Evolutionary conservation across 495 filamentous ascomycete species (phyloP), one percentile per base, ranked within the genome.

Genomic region (Achaetomiella virescens): DNA sequence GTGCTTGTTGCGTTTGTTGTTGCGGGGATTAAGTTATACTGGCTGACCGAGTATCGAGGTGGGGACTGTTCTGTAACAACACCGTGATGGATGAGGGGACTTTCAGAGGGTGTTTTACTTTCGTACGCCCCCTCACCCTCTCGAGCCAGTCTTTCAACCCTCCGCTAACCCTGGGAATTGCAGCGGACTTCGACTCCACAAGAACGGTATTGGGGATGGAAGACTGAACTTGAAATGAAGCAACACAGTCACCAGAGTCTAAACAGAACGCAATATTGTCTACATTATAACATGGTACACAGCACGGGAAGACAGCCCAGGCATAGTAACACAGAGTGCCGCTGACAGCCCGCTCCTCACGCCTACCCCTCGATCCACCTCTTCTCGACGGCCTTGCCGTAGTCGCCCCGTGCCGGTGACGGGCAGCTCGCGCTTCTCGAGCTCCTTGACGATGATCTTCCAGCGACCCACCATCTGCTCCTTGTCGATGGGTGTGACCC

Each of bases 371-470:
- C 36, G 47, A 62, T 36, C 68, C 68, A 71, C 33, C 54, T 67
- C 57, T 42, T 61, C 57, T 71, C 68, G 40, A 66, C 49, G 10
- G 65, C 27, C 59, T 61, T 57, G 41, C 56, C 49, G 48, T 61
- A 48, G 35, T 48, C 50, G 41, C 55, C n/a, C 63, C n/a, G 66
- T 68, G 20, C 78, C 76, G 11, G 58, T 61, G 10, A 75, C 67
- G 35, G 77, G 78, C 25, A 90, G 70, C 6, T 82, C 83, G 48
- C 83, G 74, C 59, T 79, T 74, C 63, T 79, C 71, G 40, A 95
- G 77, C 72, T 87, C 86, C 65, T 81, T 66, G 64, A 88, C 81
- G 64, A 95, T 90, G 27, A 91, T 62, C 81, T 95, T 93, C 84
- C 85, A 89, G 60, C 92, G 80, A 6, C 92, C 92, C 22, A 92